These are phyloP conservation scores for Gaertneriomyces semiglobifer DNA, from an alignment of 192 early-diverging fungal species.

Conservation along the genomic window DNA sequence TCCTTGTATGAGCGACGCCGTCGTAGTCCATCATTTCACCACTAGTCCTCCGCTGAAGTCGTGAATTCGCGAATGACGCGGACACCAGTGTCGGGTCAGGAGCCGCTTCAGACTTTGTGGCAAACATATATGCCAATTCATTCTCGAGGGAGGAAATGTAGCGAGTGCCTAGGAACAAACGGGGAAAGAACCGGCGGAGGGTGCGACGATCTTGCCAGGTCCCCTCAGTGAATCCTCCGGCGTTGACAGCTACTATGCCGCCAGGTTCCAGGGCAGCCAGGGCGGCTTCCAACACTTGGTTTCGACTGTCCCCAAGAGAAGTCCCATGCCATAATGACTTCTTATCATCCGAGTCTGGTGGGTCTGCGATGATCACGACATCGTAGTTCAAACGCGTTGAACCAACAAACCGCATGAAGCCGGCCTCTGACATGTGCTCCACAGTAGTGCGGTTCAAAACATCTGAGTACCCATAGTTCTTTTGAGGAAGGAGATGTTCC, in stretches of 20 bases:
- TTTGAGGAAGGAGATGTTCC: neutral
- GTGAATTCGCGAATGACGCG: neutral
- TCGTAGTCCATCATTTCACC: conserved; percentile 11
- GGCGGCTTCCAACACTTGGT: conserved; percentile 4
- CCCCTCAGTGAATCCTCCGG: neutral
- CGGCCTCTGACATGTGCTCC: neutral
- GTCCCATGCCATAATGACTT: neutral
- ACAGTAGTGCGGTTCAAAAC: neutral
- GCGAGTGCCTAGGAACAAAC: conserved; percentile 1
- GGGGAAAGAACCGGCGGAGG: conserved; percentile 17
- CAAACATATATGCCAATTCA: neutral
- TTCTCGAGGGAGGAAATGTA: conserved; percentile 3
- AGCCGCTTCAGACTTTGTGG: conserved; percentile 17
- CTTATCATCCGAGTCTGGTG: neutral
- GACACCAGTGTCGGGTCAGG: conserved; percentile 8
- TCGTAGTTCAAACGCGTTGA: neutral
- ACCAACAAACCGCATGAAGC: conserved; percentile 1
- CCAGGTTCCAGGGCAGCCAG: conserved; percentile 14
- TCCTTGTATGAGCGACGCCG: conserved; percentile 13
- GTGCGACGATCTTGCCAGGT: conserved; percentile 1
- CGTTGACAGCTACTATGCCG: conserved; percentile 4
- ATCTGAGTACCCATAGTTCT: neutral
- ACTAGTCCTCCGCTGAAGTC: neutral
- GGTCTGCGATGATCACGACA: conserved; percentile 19
- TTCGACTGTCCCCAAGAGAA: neutral